Base-by-base conservation (phyloP, 2,329 filamentous ascomycete species). In the Xylariales sp. region DNA sequence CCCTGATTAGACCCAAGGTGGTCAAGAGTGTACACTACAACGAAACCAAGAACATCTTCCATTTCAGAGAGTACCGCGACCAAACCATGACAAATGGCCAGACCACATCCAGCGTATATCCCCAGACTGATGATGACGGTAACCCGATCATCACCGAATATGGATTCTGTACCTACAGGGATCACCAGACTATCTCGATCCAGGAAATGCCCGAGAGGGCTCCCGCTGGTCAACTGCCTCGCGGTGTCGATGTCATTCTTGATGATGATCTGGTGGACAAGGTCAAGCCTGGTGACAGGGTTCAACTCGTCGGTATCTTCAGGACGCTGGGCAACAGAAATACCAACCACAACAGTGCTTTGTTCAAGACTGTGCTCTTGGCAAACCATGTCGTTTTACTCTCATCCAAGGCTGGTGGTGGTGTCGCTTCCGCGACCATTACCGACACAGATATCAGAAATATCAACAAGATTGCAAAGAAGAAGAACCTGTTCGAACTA, bases 191-290 rank as follows among this genome's bases (percentile, higher is more conserved):
- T 13, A 88, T 98, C 43, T 96, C 91, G 0, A 96, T 98, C 49
- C 93, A 98, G 65, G 93, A 98, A 69, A 98, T 98, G 93, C 93
- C 93, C 1, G 93, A 98, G 63, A 76, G 91, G 51, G 93, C 93
- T 3, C 93, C 93, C 38, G 91, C 93, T 42, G 93, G 93, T 37
- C 93, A 97, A 69, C 76, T 98, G 47, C 93, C 93, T 42, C 83
- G 93, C 38, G 89, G 91, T 40, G 93, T 98, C 14, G 93, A 98
- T 63, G 90, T 97, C 12, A 90, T 98, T 50, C 70, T 98, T 48
- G 93, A 98, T 59, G 93, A 98, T 59, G 93, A 98, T 59, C 73
- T 98, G 37, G 93, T 97, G 13, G 93, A 98, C 60, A 82, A 79
- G 42, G 88, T 93, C 43, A 98, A 98, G 65, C 93, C 93, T 8